These are phyloP conservation scores for Penicillium sp. DNA, from an alignment of 2,329 filamentous ascomycete species.

Conservation along the genomic window DNA sequence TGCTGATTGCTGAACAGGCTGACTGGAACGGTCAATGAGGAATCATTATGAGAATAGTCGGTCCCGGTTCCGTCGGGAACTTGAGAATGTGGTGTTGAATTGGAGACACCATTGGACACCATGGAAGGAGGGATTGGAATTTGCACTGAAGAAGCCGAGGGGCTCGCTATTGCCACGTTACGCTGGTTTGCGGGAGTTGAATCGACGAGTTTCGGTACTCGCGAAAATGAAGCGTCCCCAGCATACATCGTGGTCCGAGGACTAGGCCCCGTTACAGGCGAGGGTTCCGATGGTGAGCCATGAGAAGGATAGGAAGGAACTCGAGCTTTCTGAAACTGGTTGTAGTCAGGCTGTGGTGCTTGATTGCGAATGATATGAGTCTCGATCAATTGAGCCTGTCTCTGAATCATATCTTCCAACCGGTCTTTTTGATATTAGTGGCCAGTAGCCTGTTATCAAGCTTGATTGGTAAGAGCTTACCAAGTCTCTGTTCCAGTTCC, in stretches of 20 bases:
- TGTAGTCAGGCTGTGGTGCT: slow-evolving; percentile 27
- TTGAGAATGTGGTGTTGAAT: slow-evolving; percentile 23
- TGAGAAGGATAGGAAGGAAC: slow-evolving; percentile 33
- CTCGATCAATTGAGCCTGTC: slow-evolving; percentile 65
- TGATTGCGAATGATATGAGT: slow-evolving; percentile 45
- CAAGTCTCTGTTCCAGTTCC: slow-evolving; percentile 66
- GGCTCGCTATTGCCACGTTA: slow-evolving; percentile 43
- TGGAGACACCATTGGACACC: slow-evolving; percentile 21
- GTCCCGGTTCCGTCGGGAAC: slow-evolving; percentile 20
- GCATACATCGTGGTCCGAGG: slow-evolving; percentile 58
- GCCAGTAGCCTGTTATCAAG: background rate
- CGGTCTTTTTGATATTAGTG: slow-evolving; percentile 45
- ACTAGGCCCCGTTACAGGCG: slow-evolving; percentile 50
- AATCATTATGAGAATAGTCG: slow-evolving; percentile 45
- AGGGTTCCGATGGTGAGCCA: slow-evolving; percentile 51
- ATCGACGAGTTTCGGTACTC: slow-evolving; percentile 46
- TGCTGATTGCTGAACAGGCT: slow-evolving; percentile 50
- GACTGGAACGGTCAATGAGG: slow-evolving; percentile 57
- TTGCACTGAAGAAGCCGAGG: slow-evolving; percentile 30
- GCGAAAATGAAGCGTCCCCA: slow-evolving; percentile 54
- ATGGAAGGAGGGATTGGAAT: slow-evolving; percentile 22
- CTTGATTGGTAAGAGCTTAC: slow-evolving; percentile 19
- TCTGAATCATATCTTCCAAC: slow-evolving; percentile 62
- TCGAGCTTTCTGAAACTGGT: slow-evolving; percentile 21
- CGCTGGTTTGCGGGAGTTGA: slow-evolving; percentile 39